phyloP scores from a whole-genome alignment of 2,329 filamentous ascomycete species.

The Aspergillus fructus region DNA sequence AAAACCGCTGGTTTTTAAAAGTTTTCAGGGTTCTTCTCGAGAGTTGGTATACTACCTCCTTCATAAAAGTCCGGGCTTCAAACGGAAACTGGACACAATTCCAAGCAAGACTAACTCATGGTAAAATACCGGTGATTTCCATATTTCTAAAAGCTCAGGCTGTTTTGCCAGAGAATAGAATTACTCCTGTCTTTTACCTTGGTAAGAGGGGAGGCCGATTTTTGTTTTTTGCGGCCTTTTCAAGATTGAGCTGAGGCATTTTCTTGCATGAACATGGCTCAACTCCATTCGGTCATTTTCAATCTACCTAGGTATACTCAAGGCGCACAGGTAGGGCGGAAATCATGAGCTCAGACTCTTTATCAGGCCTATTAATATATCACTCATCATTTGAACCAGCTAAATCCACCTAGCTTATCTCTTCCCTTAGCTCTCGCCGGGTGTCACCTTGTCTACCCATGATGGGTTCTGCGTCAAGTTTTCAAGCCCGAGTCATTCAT shows the following conservation, averaged over 20 bases:
- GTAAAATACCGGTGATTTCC: background rate
- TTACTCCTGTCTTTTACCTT: background rate
- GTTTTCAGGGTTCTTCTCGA: background rate
- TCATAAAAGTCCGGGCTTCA: background rate
- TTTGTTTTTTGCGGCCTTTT: conserved; percentile 1
- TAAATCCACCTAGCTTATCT: no score
- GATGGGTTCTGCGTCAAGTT: background rate
- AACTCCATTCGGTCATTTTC: background rate
- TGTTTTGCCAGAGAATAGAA: background rate
- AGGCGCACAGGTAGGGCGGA: background rate
- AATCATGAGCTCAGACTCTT: background rate
- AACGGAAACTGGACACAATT: background rate
- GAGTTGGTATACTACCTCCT: no score
- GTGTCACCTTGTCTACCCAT: no score
- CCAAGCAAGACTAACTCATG: background rate
- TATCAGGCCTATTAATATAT: background rate
- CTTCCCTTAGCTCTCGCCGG: no score
- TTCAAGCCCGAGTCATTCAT: background rate
- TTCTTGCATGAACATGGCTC: conserved; percentile 3
- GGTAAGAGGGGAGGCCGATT: background rate
- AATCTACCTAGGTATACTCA: background rate
- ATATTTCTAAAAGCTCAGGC: no score
- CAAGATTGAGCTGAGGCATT: conserved; percentile 10
- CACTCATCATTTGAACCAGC: background rate
- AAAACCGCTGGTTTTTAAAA: background rate